A percentile compares a stretch with the other conserved stretches of the same genome.
Evolutionary conservation across 176 grass and related monocot species (phyloP).

Genomic region (Ensete glaucum): DNA sequence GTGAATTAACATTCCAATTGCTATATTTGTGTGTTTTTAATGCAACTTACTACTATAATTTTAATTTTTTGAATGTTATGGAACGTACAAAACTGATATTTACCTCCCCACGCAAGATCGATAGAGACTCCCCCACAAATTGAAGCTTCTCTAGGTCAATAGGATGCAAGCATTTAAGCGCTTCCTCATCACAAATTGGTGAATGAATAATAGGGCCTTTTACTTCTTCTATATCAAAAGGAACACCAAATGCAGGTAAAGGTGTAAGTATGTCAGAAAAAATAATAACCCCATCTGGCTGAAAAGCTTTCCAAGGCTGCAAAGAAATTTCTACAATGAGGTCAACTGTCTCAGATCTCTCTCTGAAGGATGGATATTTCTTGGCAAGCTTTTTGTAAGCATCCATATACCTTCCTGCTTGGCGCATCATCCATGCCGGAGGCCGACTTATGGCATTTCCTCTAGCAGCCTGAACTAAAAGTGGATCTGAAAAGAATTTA

Average conservation of each 20-base stretch:
- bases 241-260: conserved; percentile 81
- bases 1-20: neutral
- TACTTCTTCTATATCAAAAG: conserved; percentile 84
- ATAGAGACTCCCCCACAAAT: conserved; percentile 84
- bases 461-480: conserved; percentile 72
- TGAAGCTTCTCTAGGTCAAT: conserved; percentile 79
- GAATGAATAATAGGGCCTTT: conserved; percentile 77
- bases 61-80: neutral
- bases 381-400: conserved; percentile 77
- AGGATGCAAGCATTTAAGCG: conserved; percentile 46
- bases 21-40: neutral
- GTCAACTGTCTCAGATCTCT: conserved; percentile 82
- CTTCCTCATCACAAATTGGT: conserved; percentile 53
- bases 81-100: neutral
- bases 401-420: conserved; percentile 94
- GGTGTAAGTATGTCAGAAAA: conserved; percentile 98
- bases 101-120: conserved; percentile 83
- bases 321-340: conserved; percentile 93
- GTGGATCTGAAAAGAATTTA: conserved; percentile 37
- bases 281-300: conserved; percentile 89
- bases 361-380: conserved; percentile 81
- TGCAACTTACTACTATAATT: neutral
- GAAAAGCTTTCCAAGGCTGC: conserved; percentile 81
- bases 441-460: conserved; percentile 54
- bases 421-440: conserved; percentile 98